Percentiles rank a stretch among this genome's conserved stretches.
These are phyloP conservation scores for Quercus gilva DNA, from an alignment of 306 rosid genomes.

Conservation along the genomic window DNA sequence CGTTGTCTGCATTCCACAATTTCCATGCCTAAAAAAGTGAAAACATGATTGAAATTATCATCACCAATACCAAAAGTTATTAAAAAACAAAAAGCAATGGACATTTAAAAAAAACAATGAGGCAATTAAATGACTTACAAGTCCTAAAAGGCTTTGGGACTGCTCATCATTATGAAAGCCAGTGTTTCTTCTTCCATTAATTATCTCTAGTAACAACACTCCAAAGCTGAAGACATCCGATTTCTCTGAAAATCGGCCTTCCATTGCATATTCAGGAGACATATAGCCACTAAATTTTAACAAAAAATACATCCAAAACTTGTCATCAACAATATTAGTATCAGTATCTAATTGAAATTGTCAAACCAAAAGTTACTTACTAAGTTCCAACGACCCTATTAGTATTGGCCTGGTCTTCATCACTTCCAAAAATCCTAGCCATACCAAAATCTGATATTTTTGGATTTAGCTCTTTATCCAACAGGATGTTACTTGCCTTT, in stretches of 20 bases:
- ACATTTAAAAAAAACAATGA: not conserved
- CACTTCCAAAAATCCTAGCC: constrained; percentile 15
- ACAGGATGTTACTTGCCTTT: constrained; percentile 13
- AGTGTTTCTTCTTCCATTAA: not conserved
- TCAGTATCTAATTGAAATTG: too few species aligned
- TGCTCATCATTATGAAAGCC: not conserved
- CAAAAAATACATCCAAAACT: not conserved
- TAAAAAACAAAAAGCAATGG: too few species aligned
- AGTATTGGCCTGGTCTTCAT: constrained; percentile 13
- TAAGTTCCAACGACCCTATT: constrained; percentile 30
- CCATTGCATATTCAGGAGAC: not conserved
- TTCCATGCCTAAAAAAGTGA: not conserved
- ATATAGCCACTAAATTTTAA: not conserved
- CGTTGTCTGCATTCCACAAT: not conserved
- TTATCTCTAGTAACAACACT: constrained; percentile 6
- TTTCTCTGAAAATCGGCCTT: not conserved
- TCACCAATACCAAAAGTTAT: too few species aligned
- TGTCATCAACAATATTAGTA: too few species aligned
- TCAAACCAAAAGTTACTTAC: not conserved
- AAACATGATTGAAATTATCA: not conserved
- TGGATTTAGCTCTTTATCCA: constrained; percentile 11
- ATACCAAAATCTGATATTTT: constrained; percentile 26
- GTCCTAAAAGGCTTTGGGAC: constrained; percentile 14
- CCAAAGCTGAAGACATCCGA: constrained; percentile 1
- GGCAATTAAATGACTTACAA: not conserved